These are phyloP conservation scores for Candida anutae DNA, from an alignment of 1,139 yeast species.

Conservation along the genomic window DNA sequence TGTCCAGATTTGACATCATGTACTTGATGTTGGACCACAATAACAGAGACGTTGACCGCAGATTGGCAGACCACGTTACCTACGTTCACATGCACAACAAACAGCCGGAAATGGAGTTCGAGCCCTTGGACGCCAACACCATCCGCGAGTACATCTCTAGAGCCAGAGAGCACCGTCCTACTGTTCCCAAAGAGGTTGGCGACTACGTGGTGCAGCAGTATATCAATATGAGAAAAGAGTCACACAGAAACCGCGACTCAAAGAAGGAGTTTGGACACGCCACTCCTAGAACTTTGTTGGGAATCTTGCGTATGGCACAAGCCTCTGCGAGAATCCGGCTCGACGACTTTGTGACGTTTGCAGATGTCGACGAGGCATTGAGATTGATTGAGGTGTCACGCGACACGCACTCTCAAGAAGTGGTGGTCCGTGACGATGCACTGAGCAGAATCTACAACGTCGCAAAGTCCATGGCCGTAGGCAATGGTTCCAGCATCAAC, in stretches of 20 bases:
- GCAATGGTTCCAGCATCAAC: conserved; percentile 35
- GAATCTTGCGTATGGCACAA: conserved; percentile 86
- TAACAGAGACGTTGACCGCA: conserved; percentile 69
- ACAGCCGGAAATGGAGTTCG: conserved; percentile 73
- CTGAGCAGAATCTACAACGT: conserved; percentile 56
- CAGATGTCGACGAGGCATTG: conserved; percentile 93
- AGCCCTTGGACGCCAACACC: conserved; percentile 70
- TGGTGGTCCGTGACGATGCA: conserved; percentile 40
- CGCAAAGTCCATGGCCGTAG: conserved; percentile 44
- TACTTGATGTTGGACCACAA: conserved; percentile 85
- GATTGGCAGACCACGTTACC: conserved; percentile 88
- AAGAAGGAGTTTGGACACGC: conserved; percentile 80
- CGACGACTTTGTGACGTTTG: conserved; percentile 57
- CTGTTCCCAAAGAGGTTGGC: conserved; percentile 78
- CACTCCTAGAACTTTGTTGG: conserved; percentile 91
- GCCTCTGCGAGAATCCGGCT: conserved; percentile 90
- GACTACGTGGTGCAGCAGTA: conserved; percentile 84
- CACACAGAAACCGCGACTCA: conserved; percentile 71
- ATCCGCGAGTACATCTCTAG: conserved; percentile 83
- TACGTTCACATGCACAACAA: conserved; percentile 89
- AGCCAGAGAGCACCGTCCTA: conserved; percentile 83
- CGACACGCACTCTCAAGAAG: conserved; percentile 57
- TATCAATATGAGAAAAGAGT: conserved; percentile 87
- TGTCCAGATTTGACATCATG: conserved; percentile 90
- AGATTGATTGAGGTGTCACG: conserved; percentile 82